Evolutionary conservation across 2,329 filamentous ascomycete species (phyloP), one percentile per base, ranked within the genome.

Genomic region (Teratosphaeria pseudoeucalypti): DNA sequence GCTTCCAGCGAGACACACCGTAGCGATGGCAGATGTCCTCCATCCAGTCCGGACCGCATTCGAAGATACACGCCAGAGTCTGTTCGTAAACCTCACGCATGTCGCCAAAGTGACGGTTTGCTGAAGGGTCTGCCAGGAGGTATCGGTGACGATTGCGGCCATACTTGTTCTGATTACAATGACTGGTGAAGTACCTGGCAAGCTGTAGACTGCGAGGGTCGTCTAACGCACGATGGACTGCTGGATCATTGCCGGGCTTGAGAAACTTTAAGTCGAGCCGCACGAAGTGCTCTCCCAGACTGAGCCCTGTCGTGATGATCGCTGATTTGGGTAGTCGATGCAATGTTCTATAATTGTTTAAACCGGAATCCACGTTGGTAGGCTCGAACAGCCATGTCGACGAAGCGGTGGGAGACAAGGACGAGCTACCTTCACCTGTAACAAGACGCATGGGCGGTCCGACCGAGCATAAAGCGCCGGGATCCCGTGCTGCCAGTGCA

Each of bases 61-160:
- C 68, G 58, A 76, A 70, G 1, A 73, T 66, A 62, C 74, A 76
- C 2, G 73, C 72, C 2, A 78, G 66, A 4, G 74, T 75, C 58
- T 76, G 73, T 14, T 72, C 68, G 64, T 76, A 78, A 4, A 75
- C 70, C 43, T 75, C 76, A n/a, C 67, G 66, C 68, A 77, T 73
- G 2, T 70, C 66, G 14, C 72, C 67, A 23, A 73, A 72, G 16
- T 74, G 70, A 3, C 68, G 63, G 34, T 77, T 73, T 12, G 67
- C 62, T 7, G 64, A 64, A 3, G 59, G 52, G 56, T 72, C 69
- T 39, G 65, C 60, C 9, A 67, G 61, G 23, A 72, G 62, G 59
- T 72, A 72, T n/a, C 70, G 67, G 37, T 66, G 65, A 27, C 70
- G 64, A 54, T 72, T 70, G 27, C 70, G 62, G 32, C 70, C 70